These are phyloP conservation scores for Kodamaea plutei DNA, from an alignment of 1,139 yeast genomes.

Conservation along the genomic window DNA sequence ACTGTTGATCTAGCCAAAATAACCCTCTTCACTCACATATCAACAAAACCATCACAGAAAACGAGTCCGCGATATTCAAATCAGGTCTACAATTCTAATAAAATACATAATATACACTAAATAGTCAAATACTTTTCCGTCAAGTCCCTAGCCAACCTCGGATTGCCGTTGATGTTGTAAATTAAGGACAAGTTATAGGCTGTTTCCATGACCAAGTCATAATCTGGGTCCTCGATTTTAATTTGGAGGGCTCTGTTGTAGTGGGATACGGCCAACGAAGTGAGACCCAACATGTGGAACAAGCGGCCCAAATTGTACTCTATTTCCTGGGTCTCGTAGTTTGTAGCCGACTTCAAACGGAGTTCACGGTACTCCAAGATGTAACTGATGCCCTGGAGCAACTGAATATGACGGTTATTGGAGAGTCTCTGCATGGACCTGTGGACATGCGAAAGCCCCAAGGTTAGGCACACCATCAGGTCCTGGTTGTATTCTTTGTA, in stretches of 20 bases:
- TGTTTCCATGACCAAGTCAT: slow-evolving; percentile 67
- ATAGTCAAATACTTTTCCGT: slow-evolving; percentile 59
- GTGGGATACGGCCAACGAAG: slow-evolving; percentile 65
- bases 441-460: slow-evolving; percentile 83
- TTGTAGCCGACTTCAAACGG: slow-evolving; percentile 31
- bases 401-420: slow-evolving; percentile 77
- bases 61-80: too few relatives aligned
- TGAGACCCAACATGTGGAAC: slow-evolving; percentile 78
- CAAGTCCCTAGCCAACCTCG: slow-evolving; percentile 54
- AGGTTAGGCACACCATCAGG: slow-evolving; percentile 69
- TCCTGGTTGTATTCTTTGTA: slow-evolving; percentile 65
- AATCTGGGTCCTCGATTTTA: slow-evolving; percentile 30
- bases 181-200: slow-evolving; percentile 81
- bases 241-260: slow-evolving; percentile 60
- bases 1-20: too few relatives aligned
- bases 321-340: slow-evolving; percentile 68
- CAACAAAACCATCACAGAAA: too few relatives aligned
- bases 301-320: slow-evolving; percentile 80
- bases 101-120: too few relatives aligned
- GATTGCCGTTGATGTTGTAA: slow-evolving; percentile 73
- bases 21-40: too few relatives aligned
- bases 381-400: slow-evolving; percentile 81
- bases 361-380: slow-evolving; percentile 65
- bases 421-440: slow-evolving; percentile 90
- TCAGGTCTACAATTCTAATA: too few relatives aligned